Conservation (phyloP, 306 rosid genomes). For the Cyclanthera cordifolia region DNA sequence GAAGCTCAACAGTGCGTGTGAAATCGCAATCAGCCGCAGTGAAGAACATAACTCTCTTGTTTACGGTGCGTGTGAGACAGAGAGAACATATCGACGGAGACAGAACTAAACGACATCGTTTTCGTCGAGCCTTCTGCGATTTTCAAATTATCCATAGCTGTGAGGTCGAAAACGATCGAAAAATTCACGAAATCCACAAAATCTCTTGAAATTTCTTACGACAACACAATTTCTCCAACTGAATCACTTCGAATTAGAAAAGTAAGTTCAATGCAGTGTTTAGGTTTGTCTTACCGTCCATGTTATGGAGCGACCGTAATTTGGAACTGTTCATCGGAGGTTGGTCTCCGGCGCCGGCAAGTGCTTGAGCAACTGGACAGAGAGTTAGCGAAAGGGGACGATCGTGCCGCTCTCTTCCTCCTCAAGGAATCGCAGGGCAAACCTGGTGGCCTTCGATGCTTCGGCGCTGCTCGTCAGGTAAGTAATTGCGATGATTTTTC, state of each 20-base stretch:
- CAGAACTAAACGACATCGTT: not conserved
- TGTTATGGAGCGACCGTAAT: constrained; percentile 14
- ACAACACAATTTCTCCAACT: not conserved
- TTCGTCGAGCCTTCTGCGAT: too few species aligned
- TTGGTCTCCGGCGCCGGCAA: constrained; percentile 33
- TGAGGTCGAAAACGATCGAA: constrained; percentile 8
- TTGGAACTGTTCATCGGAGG: constrained; percentile 35
- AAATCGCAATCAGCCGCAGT: constrained; percentile 3
- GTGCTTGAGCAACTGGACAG: constrained; percentile 51
- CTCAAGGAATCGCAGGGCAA: constrained; percentile 61
- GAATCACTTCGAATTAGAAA: constrained; percentile 20
- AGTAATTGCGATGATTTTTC: not conserved
- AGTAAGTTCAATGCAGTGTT: constrained; percentile 24
- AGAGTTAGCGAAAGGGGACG: constrained; percentile 53
- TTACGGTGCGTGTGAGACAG: not conserved
- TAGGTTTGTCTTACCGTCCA: constrained; percentile 22
- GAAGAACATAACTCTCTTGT: not conserved
- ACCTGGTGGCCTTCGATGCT: constrained; percentile 56
- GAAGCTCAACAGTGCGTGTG: not conserved
- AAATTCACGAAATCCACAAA: not conserved
- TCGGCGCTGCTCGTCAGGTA: constrained; percentile 88
- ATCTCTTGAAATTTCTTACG: not conserved
- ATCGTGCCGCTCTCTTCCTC: constrained; percentile 53
- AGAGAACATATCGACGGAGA: not conserved
- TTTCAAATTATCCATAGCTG: constrained; percentile 1